phyloP scores from a whole-genome alignment of 768 basidiomycete genomes.

The Pulveroboletus sp. region DNA sequence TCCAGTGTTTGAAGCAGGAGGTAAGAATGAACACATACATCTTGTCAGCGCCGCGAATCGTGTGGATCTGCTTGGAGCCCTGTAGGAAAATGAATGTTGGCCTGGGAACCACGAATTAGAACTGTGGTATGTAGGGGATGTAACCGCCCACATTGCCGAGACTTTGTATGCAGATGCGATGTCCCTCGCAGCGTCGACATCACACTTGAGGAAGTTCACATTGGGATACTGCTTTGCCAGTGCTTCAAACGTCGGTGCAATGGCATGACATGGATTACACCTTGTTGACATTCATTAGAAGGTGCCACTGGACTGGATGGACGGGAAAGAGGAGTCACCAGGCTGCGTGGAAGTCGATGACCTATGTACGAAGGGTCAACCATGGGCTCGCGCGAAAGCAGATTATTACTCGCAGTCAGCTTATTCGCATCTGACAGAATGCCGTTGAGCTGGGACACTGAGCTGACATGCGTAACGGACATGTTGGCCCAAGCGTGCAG shows the following conservation, averaged over 20 bases:
- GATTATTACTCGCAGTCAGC: slow-evolving; percentile 46
- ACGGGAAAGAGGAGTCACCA: slow-evolving; percentile 45
- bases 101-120: slow-evolving; percentile 38
- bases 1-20: slow-evolving; percentile 2
- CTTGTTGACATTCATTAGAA: slow-evolving; percentile 34
- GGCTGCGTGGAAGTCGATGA: slow-evolving; percentile 84
- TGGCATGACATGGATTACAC: slow-evolving; percentile 84
- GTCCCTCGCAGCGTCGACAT: slow-evolving; percentile 67
- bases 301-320: not conserved
- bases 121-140: not conserved
- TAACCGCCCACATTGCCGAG: slow-evolving; percentile 59
- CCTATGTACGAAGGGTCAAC: slow-evolving; percentile 36
- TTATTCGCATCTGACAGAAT: slow-evolving; percentile 60
- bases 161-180: slow-evolving; percentile 61
- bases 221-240: slow-evolving; percentile 62
- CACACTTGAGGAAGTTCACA: slow-evolving; percentile 82
- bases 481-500: slow-evolving; percentile 26
- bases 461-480: slow-evolving; percentile 60
- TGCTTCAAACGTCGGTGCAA: slow-evolving; percentile 70
- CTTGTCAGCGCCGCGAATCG: slow-evolving; percentile 68
- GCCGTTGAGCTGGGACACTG: slow-evolving; percentile 56
- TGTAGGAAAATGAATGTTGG: slow-evolving; percentile 80
- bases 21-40: slow-evolving; percentile 38
- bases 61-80: slow-evolving; percentile 61
- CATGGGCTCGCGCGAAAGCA: not conserved